Evolutionary conservation across 768 basidiomycete genomes (phyloP).

Genomic region (Thelephora aurantiotincta): DNA sequence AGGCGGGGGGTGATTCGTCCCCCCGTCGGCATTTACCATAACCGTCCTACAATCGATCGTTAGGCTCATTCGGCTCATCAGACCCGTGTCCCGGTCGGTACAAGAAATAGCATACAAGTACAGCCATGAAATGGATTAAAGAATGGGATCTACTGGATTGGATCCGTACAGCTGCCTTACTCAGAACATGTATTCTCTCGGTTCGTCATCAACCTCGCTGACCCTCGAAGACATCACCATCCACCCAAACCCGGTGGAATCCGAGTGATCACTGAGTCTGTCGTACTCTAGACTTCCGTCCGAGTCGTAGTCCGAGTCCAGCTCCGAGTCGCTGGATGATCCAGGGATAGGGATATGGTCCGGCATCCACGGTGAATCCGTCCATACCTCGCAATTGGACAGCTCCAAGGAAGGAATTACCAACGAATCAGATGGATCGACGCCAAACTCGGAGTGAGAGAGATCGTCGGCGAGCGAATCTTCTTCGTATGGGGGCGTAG

Average conservation of each 20-base stretch:
- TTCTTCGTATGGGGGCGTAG: conserved; percentile 1
- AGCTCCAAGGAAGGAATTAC: conserved; percentile 69
- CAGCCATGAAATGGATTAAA: background rate
- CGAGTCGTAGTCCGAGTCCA: background rate
- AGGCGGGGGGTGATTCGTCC: too few relatives aligned
- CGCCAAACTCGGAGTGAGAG: conserved; percentile 3
- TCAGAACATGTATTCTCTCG: background rate
- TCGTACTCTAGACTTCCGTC: background rate
- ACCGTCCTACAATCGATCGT: background rate
- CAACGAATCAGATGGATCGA: conserved; percentile 54
- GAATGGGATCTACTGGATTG: background rate
- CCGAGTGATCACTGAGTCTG: background rate
- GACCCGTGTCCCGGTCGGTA: background rate
- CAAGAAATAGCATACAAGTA: background rate
- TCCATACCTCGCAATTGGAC: conserved; percentile 17
- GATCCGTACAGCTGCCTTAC: background rate
- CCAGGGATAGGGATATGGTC: background rate
- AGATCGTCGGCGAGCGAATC: conserved; percentile 1
- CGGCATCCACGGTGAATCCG: background rate
- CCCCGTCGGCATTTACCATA: background rate
- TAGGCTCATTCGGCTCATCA: background rate
- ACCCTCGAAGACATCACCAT: background rate
- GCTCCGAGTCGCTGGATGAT: background rate
- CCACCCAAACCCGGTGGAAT: background rate
- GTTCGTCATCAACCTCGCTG: background rate